Evolutionary conservation across 2,329 filamentous ascomycete species (phyloP), one percentile per base, ranked within the genome.

Genomic region (Ophiosphaerella narmari): DNA sequence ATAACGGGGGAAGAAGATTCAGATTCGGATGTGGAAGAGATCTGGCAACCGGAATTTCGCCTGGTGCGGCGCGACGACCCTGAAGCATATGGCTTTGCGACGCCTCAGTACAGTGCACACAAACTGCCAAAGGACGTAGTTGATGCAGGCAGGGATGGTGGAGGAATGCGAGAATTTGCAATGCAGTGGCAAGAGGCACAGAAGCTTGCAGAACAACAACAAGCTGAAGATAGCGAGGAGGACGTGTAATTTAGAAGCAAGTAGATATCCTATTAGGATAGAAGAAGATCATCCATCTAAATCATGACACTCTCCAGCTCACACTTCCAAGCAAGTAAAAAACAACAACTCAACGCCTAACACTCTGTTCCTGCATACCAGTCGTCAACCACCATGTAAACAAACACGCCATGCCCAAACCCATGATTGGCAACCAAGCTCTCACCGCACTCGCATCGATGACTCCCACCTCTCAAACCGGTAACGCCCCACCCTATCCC

Each of bases 101-200:
- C 89, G 4, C 84, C 91, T 1, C 89, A 93, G 66, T 97, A 96
- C 73, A 96, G 91, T 54, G 93, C 94, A 3, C 93, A 97, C 70
- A 99, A 97, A 75, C 77, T 99, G 62, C 94, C 94, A 0, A 91
- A 87, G 71, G 94, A 99, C 62, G 91, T 97, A 2, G 92, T 97
- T 2, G 84, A 87, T 65, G 85, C 84, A 2, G 82, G 81, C 26
- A 75, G 71, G 29, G 78, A 79, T 14, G 78, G 77, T 0, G 85
- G 89, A 47, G 89, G 88, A 3, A 81, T 97, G 77, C 82, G 87
- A 53, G 91, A 96, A 74, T 79, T 80, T 62, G 77, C 77, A 4
- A 68, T 71, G 47, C 75, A 79, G 56, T 80, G 78, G 78, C 71
- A 79, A 58, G 74, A 79, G 54, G 70, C 68, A 2, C 67, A 71